phyloP scores from a whole-genome alignment of 2,329 filamentous ascomycete species.

The Aspergillus candidus region DNA sequence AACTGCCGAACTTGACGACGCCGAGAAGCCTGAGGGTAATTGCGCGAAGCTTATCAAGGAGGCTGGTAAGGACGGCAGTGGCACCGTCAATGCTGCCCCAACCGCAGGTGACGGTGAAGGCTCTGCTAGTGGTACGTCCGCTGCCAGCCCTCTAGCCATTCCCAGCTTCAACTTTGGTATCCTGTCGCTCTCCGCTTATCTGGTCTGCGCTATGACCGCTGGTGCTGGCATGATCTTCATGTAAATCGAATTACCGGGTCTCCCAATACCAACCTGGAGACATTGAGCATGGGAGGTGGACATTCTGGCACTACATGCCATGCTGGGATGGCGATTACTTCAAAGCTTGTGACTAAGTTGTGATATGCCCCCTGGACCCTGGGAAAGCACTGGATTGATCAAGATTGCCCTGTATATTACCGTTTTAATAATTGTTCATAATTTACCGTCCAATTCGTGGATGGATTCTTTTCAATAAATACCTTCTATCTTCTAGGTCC shows the following conservation, averaged over 20 bases:
- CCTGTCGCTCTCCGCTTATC: constrained; percentile 33
- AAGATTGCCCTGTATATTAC: no score
- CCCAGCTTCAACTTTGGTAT: constrained; percentile 28
- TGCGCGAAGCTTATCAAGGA: constrained; percentile 33
- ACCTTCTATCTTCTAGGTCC: no score
- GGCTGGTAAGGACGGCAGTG: constrained; percentile 33
- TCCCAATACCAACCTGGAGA: no score
- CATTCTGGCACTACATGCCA: no score
- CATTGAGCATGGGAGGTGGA: no score
- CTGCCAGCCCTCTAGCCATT: constrained; percentile 20
- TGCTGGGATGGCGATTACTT: no score
- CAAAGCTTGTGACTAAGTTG: no score
- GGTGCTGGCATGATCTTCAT: constrained; percentile 40
- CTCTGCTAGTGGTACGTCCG: constrained; percentile 18
- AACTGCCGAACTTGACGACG: constrained; percentile 29
- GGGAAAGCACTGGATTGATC: no score
- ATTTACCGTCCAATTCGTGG: no score
- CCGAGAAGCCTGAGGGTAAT: constrained; percentile 26
- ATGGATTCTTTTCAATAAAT: no score
- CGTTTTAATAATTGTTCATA: no score
- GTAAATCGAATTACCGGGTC: constrained; percentile 17
- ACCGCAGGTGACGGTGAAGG: constrained; percentile 10
- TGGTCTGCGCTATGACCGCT: constrained; percentile 33
- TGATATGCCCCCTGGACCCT: no score
- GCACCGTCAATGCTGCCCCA: constrained; percentile 33